phyloP scores from a whole-genome alignment of 768 basidiomycete species.

The Lactifluus echinatus region DNA sequence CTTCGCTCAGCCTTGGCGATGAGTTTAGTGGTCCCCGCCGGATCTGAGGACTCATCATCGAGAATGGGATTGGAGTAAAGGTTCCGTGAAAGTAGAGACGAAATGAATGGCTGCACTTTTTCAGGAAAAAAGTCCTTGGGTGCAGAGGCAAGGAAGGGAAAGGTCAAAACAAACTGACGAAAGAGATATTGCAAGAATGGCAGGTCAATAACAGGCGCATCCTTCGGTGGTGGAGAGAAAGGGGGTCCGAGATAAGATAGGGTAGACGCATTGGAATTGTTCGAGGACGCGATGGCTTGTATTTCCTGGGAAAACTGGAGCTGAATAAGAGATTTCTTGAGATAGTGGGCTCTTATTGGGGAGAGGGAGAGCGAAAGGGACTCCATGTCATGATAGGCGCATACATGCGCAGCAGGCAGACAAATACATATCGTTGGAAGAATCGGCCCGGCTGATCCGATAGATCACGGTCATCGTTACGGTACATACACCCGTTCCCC shows the following conservation, averaged over 20 bases:
- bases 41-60: conserved; percentile 44
- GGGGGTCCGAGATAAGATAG: conserved; percentile 86
- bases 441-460: conserved; percentile 2
- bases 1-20: conserved; percentile 79
- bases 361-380: neutral
- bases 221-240: conserved; percentile 63
- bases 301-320: conserved; percentile 83
- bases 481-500: conserved; percentile 33
- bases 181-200: conserved; percentile 88
- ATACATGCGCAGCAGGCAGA: neutral
- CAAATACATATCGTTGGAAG: too few relatives aligned
- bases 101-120: conserved; percentile 92
- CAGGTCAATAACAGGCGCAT: conserved; percentile 54
- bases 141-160: conserved; percentile 88
- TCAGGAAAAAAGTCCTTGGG: conserved; percentile 88
- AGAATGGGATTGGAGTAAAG: conserved; percentile 53
- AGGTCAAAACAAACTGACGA: conserved; percentile 86
- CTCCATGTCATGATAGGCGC: neutral
- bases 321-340: conserved; percentile 90
- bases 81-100: conserved; percentile 73
- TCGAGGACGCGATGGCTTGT: conserved; percentile 45
- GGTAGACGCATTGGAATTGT: conserved; percentile 43
- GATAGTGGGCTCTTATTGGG: conserved; percentile 87
- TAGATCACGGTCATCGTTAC: conserved; percentile 10
- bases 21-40: conserved; percentile 55